Base-by-base conservation (phyloP, 2,329 filamentous ascomycete genomes). In the Cladosporium sp. region DNA sequence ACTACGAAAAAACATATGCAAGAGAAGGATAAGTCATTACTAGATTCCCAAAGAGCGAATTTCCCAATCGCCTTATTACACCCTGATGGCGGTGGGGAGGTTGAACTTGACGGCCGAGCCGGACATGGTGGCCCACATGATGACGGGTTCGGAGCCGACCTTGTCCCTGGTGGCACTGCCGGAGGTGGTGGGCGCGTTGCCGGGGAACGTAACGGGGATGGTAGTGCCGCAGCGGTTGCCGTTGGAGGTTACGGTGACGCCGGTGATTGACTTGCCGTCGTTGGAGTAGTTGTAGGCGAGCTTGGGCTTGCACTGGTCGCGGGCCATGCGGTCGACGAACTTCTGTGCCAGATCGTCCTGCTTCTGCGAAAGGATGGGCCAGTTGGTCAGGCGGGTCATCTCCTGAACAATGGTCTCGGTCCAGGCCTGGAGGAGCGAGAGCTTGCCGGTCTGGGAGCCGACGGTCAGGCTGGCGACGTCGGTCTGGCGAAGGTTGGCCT, bases 401-500 rank as follows among this genome's bases (percentile, higher is more conserved):
- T 83, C 80, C 57, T 76, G 70, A 2, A 76, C 70, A 17, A 79
- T 63, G 3, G 69, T 73, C 64, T 82, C 79, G 17, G 76, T 71
- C 80, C 80, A 83, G 7, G 74, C 75, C 64, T 80, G 77, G 56
- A 82, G 70, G 17, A 83, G 72, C 1, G 78, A 79, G 51, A 75
- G 69, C 56, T 75, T 68, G 4, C 66, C 71, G 1, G 67, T 63
- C 11, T 73, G 67, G 12, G 72, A 70, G 51, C 80, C 79, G 43
- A 82, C 68, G 11, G 72, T 76, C 37, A 75, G 73, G 4, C 63
- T 62, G 3, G 66, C 64, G 44, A 74, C 71, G 49, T 78, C 79
- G 4, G 68, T 67, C 43, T 77, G 74, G 48, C 80, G 75, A 49
- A 73, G 56, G 61, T 85, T 84, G 52, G 80, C 79, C 67, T 84